phyloP scores from a whole-genome alignment of 1,284 basidiomycete genomes.

The Mrakiaceae sp. region DNA sequence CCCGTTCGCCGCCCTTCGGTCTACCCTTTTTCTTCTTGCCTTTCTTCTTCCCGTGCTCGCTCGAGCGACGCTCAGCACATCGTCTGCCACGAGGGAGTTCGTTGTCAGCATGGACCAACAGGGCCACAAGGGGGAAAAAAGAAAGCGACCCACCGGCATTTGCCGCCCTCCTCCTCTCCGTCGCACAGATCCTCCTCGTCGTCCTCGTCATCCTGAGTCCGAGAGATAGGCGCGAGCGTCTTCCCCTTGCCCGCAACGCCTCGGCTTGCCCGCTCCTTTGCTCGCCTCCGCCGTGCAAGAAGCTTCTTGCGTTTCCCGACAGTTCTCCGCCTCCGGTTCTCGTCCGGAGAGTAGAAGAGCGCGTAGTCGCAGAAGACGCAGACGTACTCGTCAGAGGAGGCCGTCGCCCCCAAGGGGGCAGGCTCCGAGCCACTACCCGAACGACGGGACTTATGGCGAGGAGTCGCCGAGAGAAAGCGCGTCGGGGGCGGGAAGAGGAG shows the following conservation, averaged over 20 bases:
- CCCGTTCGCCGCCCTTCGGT: not conserved
- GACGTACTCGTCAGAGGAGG: slow-evolving; percentile 60
- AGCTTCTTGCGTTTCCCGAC: slow-evolving; percentile 66
- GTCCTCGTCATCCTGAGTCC: not conserved
- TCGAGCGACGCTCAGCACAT: not conserved
- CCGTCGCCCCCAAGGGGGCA: not conserved
- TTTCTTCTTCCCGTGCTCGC: not conserved
- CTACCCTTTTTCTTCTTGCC: not conserved
- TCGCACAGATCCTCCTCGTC: slow-evolving; percentile 7
- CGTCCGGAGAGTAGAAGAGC: slow-evolving; percentile 63
- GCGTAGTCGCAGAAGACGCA: slow-evolving; percentile 79
- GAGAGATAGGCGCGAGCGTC: not conserved
- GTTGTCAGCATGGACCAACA: not conserved
- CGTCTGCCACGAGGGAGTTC: not conserved
- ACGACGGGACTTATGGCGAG: slow-evolving; percentile 7
- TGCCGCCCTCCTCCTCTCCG: slow-evolving; percentile 4
- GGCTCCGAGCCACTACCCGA: not conserved
- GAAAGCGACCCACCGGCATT: slow-evolving; percentile 8
- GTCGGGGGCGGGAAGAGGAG: slow-evolving; percentile 33
- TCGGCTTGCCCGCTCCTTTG: slow-evolving; percentile 53
- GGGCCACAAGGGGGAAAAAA: not conserved
- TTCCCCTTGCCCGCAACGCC: slow-evolving; percentile 32
- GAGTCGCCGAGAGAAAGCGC: slow-evolving; percentile 25
- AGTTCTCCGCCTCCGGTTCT: slow-evolving; percentile 46
- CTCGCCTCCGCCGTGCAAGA: slow-evolving; percentile 55